Evolutionary conservation across 2,329 filamentous ascomycete genomes (phyloP).

Genomic region (Exophiala sideris): DNA sequence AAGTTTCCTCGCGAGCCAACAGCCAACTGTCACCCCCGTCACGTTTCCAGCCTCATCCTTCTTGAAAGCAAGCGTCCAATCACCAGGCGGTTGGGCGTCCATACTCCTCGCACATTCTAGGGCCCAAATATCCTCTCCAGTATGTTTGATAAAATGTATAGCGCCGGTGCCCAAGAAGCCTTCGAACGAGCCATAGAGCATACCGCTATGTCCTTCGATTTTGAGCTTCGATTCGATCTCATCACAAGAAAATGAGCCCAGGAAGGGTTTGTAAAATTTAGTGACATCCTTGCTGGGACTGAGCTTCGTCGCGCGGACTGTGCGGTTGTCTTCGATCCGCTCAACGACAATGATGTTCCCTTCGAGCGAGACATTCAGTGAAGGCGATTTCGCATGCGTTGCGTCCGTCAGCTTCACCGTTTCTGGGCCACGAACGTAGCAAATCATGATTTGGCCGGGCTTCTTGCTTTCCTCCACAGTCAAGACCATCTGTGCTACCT

Average conservation of each 20-base stretch:
- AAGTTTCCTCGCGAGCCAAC: slow-evolving; percentile 39
- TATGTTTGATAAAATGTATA: slow-evolving; percentile 36
- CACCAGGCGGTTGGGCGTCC: slow-evolving; percentile 42
- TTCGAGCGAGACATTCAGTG: slow-evolving; percentile 32
- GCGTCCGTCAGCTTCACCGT: slow-evolving; percentile 24
- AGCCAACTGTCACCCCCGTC: slow-evolving; percentile 36
- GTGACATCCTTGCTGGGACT: slow-evolving; percentile 8
- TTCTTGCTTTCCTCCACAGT: slow-evolving; percentile 27
- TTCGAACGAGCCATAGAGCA: slow-evolving; percentile 44
- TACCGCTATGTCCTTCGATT: slow-evolving; percentile 34
- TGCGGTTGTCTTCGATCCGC: slow-evolving; percentile 32
- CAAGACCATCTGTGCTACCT: neutral
- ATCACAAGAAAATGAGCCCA: slow-evolving; percentile 36
- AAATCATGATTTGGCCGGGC: slow-evolving; percentile 3
- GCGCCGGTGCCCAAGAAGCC: slow-evolving; percentile 43
- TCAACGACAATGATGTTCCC: slow-evolving; percentile 32
- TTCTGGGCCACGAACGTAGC: slow-evolving; percentile 13
- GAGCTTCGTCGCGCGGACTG: slow-evolving; percentile 29
- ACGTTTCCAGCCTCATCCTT: slow-evolving; percentile 30
- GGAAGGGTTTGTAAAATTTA: slow-evolving; percentile 14
- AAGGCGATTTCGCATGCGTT: slow-evolving; percentile 20
- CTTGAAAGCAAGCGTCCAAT: slow-evolving; percentile 43
- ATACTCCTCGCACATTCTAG: slow-evolving; percentile 40
- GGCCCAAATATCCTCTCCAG: slow-evolving; percentile 41
- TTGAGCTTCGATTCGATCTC: slow-evolving; percentile 40